Evolutionary conservation across 169 alveolate species (phyloP), one percentile per base, ranked within the genome.

Genomic region (Theileria annulata): DNA sequence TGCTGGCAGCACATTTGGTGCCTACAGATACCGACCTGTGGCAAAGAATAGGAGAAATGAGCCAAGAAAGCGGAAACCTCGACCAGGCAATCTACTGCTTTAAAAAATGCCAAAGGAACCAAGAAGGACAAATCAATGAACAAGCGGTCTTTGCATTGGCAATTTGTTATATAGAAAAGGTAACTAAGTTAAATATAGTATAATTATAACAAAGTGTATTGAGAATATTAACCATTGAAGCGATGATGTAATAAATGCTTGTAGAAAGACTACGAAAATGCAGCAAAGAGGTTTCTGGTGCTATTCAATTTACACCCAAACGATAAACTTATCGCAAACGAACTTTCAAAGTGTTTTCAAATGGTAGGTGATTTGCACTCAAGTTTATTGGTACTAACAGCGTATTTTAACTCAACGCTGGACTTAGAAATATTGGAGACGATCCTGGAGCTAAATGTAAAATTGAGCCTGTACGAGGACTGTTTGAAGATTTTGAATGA

Each of bases 1-100:
- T 93, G 63, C 90, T 94, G 47, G 97, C 97, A 56, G 97, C 97
- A 1, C 97, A 94, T 69, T 80, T 94, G 56, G 93, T 92, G 37
- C 92, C 77, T 48, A 89, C 89, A 27, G 97, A 94, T 28, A 73
- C 90, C 30, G 87, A 87, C 12, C 80, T 94, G 19, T 94, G 97
- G 97, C 87, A 87, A 31, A 85, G 91, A 37, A 92, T 94, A 59
- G 93, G 93, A 3, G 95, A 93, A 62, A 87, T 94, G 94, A 82
- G 85, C 17, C 85, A 76, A 74, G 66, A 62, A 25, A 60, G 67
- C 54, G 90, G 90, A 0, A 83, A 83, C 48, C 19, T 83, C 12
- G 90, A 83, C 37, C 90, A 83, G 71, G 90, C 90, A 19, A 76
- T 83, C 37, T 83, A 83, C 64, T 83, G 90, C 68, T 76, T 76